Base-by-base conservation (phyloP, 1,284 basidiomycete species). In the Stereum hirsutum region DNA sequence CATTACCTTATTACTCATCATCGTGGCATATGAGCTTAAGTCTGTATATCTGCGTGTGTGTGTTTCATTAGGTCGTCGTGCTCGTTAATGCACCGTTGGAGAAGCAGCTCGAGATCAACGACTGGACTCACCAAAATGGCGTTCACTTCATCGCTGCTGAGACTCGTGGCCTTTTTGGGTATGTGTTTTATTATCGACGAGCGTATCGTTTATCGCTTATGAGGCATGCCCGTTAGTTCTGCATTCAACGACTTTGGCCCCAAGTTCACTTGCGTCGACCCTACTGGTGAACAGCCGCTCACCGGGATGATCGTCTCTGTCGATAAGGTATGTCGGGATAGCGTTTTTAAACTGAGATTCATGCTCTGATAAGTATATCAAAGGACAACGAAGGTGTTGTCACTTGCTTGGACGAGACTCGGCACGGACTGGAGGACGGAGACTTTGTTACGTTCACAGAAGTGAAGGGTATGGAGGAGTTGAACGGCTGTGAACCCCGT, bases 401-500 rank as follows among this genome's bases (percentile, higher is more conserved):
- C 5, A 97, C 96, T 8, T 97, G 94, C 58, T 69, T 98, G 46
- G 96, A 99, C 56, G 96, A 99, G 68, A 90, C 95, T 5, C 79
- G 96, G 46, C 96, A 99, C 60, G 96, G 96, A 24, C 78, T 99
- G 14, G 91, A 98, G 64, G 96, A 99, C 61, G 96, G 96, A 20
- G 92, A 99, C 63, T 98, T 86, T 56, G 95, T 99, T 19, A 94
- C 94, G 4, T 99, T 99, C 68, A 76, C 81, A n/a, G 96, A 99
- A 68, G 79, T 99, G 35, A 87, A 96, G 64, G 96, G 96, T 24
- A 96, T 97, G 91, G 75, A 80, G 23, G 87, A 88, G 54, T 66
- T 99, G 39, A 97, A 98, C 56, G 87, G 75, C 15, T 89, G 88
- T 56, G 86, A 94, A 59, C 95, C 95, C 12, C 75, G 90, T 46